A percentile compares a stretch with the other conserved stretches of the same genome.
These are phyloP conservation scores for Hemileccinum rubropunctum DNA, from an alignment of 768 basidiomycete species.

Conservation along the genomic window DNA sequence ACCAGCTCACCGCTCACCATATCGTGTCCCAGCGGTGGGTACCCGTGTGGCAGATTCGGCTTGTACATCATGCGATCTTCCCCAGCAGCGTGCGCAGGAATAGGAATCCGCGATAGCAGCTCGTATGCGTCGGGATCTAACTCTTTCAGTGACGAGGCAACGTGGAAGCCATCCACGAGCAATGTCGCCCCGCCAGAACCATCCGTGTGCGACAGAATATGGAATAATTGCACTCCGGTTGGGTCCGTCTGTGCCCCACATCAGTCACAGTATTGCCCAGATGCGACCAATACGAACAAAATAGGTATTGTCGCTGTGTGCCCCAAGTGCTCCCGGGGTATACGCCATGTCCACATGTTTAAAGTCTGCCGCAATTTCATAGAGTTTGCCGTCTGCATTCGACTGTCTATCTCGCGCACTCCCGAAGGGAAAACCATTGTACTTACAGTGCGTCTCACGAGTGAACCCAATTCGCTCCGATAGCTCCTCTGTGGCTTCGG, in stretches of 20 bases:
- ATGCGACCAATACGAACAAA: conserved; percentile 22
- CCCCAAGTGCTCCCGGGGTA: conserved; percentile 84
- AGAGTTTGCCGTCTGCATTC: conserved; percentile 84
- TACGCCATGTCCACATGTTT: conserved; percentile 94
- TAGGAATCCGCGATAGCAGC: conserved; percentile 61
- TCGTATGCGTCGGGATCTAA: conserved; percentile 69
- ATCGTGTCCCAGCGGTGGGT: conserved; percentile 75
- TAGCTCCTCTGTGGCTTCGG: conserved; percentile 82
- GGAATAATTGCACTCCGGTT: conserved; percentile 93
- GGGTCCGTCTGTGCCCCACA: conserved; percentile 75
- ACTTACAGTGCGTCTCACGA: conserved; percentile 74
- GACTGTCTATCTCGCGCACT: conserved; percentile 32
- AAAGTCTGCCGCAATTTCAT: conserved; percentile 95
- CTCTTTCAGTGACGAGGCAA: conserved; percentile 73
- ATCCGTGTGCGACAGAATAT: conserved; percentile 79
- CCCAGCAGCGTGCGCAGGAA: conserved; percentile 90
- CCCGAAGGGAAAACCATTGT: not conserved
- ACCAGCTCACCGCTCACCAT: conserved; percentile 53
- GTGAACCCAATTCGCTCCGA: conserved; percentile 80
- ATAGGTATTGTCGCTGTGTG: conserved; percentile 79
- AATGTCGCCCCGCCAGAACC: conserved; percentile 85
- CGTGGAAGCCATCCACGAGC: conserved; percentile 96
- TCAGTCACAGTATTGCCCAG: conserved; percentile 10
- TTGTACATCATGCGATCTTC: conserved; percentile 58
- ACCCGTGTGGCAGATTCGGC: conserved; percentile 55